Conservation (phyloP, 1,284 basidiomycete species). For the Ustilago shanxiensis region DNA sequence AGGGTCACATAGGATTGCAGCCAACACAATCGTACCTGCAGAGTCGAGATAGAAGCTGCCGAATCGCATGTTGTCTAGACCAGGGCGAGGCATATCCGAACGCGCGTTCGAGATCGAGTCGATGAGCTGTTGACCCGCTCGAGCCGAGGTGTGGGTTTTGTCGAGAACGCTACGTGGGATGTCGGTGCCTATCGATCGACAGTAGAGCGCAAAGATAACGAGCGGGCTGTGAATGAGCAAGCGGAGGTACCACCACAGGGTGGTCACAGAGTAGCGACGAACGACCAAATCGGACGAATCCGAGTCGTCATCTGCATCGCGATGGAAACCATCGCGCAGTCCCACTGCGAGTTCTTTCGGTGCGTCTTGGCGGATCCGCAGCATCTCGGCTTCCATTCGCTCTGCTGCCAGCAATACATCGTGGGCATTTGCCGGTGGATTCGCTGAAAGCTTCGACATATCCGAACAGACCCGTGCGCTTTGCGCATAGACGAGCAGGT, state of each 20-base stretch:
- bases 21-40: conserved; percentile 45
- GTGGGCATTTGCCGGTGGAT: conserved; percentile 46
- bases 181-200: conserved; percentile 39
- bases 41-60: conserved; percentile 52
- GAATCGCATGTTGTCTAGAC: conserved; percentile 49
- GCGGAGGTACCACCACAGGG: conserved; percentile 51
- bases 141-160: conserved; percentile 38
- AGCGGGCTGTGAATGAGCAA: conserved; percentile 45
- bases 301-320: conserved; percentile 46
- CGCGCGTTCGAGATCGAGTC: conserved; percentile 43
- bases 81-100: conserved; percentile 41
- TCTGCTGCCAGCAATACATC: conserved; percentile 44
- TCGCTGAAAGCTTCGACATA: conserved; percentile 40
- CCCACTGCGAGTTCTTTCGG: conserved; percentile 38
- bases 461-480: conserved; percentile 42
- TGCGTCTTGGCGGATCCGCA: conserved; percentile 43
- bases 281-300: conserved; percentile 47
- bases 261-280: conserved; percentile 43
- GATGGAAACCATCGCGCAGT: conserved; percentile 25
- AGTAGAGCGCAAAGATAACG: conserved; percentile 52
- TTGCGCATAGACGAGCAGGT: conserved; percentile 40
- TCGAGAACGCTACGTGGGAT: conserved; percentile 44
- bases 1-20: conserved; percentile 48
- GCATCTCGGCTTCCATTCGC: conserved; percentile 45
- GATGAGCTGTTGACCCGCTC: conserved; percentile 43